Evolutionary conservation across 371 early-diverging fungal genomes (phyloP).

Genomic region (Smittium culicis): DNA sequence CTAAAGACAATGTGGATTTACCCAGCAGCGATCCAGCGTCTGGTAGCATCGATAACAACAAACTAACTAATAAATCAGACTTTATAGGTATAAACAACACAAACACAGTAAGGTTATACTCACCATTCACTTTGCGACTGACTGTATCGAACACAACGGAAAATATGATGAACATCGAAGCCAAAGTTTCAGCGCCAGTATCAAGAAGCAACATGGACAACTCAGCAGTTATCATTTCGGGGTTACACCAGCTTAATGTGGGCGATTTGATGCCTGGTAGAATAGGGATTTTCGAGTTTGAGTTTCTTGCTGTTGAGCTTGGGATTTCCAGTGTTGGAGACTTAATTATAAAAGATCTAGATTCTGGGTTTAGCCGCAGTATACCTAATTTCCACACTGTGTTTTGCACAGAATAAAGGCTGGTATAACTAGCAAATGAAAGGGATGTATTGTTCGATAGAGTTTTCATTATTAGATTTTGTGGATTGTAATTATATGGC

Average conservation of each 20-base stretch:
- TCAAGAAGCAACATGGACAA: conserved; percentile 53
- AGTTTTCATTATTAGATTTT: no score
- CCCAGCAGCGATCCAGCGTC: background rate
- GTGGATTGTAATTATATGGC: no score
- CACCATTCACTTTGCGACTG: conserved; percentile 42
- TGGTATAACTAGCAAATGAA: no score
- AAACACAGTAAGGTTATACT: conserved; percentile 36
- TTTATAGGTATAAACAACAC: conserved; percentile 6
- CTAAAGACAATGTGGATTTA: conserved; percentile 12
- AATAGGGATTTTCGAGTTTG: conserved; percentile 46
- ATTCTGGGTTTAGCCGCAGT: conserved; percentile 52
- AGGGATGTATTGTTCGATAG: no score
- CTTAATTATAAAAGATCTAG: conserved; percentile 45
- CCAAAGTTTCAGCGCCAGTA: background rate
- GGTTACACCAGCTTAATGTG: conserved; percentile 44
- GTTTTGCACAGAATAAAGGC: conserved; percentile 15
- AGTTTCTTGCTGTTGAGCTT: conserved; percentile 67
- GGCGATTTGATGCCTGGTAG: conserved; percentile 49
- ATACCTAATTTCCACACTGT: conserved; percentile 53
- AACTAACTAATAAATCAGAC: background rate
- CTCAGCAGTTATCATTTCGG: conserved; percentile 66
- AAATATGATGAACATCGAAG: conserved; percentile 38
- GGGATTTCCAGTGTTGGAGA: conserved; percentile 79
- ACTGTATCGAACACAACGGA: conserved; percentile 33
- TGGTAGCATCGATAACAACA: background rate